Percentiles rank a stretch among this genome's conserved stretches.
phyloP scores from a whole-genome alignment of 306 rosid species.

The Ochetophila trinervis region DNA sequence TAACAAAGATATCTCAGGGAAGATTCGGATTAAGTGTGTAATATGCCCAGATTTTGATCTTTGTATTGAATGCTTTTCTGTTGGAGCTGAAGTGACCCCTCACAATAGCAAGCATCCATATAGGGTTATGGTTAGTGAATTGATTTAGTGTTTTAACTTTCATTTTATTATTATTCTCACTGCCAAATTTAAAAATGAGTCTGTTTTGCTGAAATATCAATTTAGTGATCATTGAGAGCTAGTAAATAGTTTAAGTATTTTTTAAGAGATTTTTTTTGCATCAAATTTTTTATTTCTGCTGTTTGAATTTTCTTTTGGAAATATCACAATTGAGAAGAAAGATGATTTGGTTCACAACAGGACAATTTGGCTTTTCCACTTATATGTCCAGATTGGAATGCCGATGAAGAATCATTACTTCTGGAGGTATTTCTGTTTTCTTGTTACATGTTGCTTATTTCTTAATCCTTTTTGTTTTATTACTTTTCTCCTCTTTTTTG shows the following conservation, averaged over 20 bases:
- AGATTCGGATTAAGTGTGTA: conserved; percentile 40
- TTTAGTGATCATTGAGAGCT: not conserved
- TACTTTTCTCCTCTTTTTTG: not conserved
- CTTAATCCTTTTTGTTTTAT: not conserved
- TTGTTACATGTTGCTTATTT: not conserved
- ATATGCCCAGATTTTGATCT: conserved; percentile 53
- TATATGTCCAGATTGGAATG: conserved; percentile 82
- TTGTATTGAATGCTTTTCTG: conserved; percentile 51
- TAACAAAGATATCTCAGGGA: conserved; percentile 52
- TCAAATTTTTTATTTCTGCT: not conserved
- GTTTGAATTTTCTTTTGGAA: not conserved
- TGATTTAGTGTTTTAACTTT: not conserved
- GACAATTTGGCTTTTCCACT: conserved; percentile 90
- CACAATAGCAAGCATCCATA: conserved; percentile 48
- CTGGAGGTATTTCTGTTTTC: conserved; percentile 47
- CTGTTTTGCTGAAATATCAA: not conserved
- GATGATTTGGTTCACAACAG: conserved; percentile 33
- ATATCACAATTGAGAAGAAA: not conserved
- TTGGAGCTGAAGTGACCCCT: conserved; percentile 46
- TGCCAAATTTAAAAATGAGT: not conserved
- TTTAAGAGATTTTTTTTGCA: not conserved
- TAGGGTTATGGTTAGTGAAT: conserved; percentile 52
- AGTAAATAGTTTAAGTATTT: not conserved
- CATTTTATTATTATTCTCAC: not conserved
- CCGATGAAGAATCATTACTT: conserved; percentile 81